Conservation (phyloP, 768 basidiomycete genomes). For the Trichaptum fuscoviolaceum region DNA sequence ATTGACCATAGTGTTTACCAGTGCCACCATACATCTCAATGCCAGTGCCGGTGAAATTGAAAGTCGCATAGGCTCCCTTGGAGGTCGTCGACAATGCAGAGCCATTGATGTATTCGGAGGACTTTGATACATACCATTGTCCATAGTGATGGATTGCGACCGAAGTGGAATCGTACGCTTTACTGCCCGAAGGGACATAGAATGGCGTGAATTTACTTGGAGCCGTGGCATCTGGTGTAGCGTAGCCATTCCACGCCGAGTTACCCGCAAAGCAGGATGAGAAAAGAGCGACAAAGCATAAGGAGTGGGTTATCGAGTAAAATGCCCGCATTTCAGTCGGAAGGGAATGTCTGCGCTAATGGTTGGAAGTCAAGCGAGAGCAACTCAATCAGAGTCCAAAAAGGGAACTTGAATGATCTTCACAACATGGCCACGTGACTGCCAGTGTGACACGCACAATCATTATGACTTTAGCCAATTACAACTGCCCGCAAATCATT, state of each 20-base stretch:
- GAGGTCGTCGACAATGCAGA: constrained; percentile 47
- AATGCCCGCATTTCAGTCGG: not conserved
- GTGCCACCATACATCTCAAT: constrained; percentile 74
- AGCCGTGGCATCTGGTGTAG: constrained; percentile 41
- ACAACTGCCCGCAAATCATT: not conserved
- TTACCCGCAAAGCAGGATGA: constrained; percentile 21
- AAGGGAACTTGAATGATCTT: not conserved
- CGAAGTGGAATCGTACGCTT: constrained; percentile 64
- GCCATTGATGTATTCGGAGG: constrained; percentile 43
- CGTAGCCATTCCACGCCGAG: constrained; percentile 68
- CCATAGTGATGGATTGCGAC: constrained; percentile 61
- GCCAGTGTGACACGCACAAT: not conserved
- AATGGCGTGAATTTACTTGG: constrained; percentile 54
- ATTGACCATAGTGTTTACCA: constrained; percentile 48
- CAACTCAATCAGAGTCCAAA: not conserved
- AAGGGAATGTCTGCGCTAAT: not conserved
- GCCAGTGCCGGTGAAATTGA: constrained; percentile 68
- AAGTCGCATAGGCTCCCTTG: constrained; percentile 42
- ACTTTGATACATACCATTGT: constrained; percentile 51
- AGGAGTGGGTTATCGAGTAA: not conserved
- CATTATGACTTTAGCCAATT: not conserved
- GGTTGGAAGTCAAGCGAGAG: not conserved
- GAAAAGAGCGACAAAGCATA: not conserved
- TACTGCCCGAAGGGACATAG: constrained; percentile 70
- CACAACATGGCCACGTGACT: not conserved